A percentile compares a stretch with the other conserved stretches of the same genome.
These are phyloP conservation scores for Ormosia emarginata DNA, from an alignment of 306 rosid species.

Conservation along the genomic window DNA sequence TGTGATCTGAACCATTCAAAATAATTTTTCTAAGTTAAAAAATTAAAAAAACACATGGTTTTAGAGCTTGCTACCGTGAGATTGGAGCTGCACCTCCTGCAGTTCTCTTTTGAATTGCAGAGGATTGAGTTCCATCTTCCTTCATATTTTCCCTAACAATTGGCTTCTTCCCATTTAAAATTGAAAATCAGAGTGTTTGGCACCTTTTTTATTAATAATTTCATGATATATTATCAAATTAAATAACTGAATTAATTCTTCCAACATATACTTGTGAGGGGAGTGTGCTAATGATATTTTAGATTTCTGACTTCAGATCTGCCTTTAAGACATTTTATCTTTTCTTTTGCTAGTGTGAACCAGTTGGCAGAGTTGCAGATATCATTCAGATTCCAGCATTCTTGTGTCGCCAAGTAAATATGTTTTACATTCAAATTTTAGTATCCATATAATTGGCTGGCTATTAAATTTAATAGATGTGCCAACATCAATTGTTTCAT, in stretches of 20 bases:
- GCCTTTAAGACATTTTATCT: not conserved
- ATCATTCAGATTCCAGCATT: slow-evolving; percentile 98
- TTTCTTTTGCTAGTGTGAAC: slow-evolving; percentile 65
- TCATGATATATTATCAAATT: not conserved
- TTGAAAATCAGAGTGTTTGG: not conserved
- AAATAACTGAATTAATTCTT: not conserved
- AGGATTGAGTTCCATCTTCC: not conserved
- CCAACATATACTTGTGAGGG: not conserved
- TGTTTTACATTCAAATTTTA: slow-evolving; percentile 1
- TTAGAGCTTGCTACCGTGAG: no score
- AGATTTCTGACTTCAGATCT: slow-evolving; percentile 14
- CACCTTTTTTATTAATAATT: not conserved
- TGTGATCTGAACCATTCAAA: no score
- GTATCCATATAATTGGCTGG: not conserved
- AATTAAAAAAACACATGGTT: no score
- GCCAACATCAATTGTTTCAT: slow-evolving; percentile 23
- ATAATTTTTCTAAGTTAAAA: no score
- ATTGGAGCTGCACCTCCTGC: no score
- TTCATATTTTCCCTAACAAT: not conserved
- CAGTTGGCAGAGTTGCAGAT: slow-evolving; percentile 93
- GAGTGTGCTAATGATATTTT: not conserved
- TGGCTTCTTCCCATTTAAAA: not conserved
- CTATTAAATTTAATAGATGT: not conserved
- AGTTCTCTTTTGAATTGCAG: no score
- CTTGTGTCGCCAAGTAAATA: slow-evolving; percentile 79